Evolutionary conservation across 2,329 filamentous ascomycete genomes (phyloP).

Genomic region (Aureobasidium uvarum): DNA sequence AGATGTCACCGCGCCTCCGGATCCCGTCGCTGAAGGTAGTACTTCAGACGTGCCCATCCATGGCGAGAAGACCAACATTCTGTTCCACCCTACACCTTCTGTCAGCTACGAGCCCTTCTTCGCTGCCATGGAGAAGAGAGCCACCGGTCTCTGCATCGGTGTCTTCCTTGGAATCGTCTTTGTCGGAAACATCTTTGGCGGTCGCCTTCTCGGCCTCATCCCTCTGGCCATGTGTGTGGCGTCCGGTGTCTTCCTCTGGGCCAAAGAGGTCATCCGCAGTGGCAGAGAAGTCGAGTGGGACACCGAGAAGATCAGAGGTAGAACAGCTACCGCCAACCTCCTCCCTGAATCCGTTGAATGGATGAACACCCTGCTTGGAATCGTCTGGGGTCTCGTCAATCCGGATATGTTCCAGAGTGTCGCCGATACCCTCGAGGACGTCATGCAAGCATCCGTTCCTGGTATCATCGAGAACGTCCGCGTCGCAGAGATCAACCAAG

Average conservation of each 20-base stretch:
- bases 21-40: constrained; percentile 74
- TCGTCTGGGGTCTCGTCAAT: constrained; percentile 89
- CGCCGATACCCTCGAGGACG: constrained; percentile 90
- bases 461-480: constrained; percentile 90
- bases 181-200: constrained; percentile 76
- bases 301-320: constrained; percentile 78
- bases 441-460: constrained; percentile 95
- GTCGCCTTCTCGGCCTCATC: constrained; percentile 70
- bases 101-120: constrained; percentile 91
- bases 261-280: constrained; percentile 79
- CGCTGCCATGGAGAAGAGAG: constrained; percentile 68
- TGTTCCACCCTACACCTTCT: constrained; percentile 91
- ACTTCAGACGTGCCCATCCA: constrained; percentile 95
- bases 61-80: constrained; percentile 92
- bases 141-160: constrained; percentile 65
- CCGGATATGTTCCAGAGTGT: constrained; percentile 92
- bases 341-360: constrained; percentile 89
- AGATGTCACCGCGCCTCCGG: constrained; percentile 86
- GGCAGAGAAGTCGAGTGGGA: constrained; percentile 85
- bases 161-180: constrained; percentile 74
- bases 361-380: constrained; percentile 84
- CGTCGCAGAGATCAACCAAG: constrained; percentile 92
- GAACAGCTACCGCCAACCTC: constrained; percentile 81
- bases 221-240: constrained; percentile 69
- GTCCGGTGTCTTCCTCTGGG: constrained; percentile 83